Base-by-base conservation (phyloP, 805 yeast species). In the Starmerella potacharoeniae region DNA sequence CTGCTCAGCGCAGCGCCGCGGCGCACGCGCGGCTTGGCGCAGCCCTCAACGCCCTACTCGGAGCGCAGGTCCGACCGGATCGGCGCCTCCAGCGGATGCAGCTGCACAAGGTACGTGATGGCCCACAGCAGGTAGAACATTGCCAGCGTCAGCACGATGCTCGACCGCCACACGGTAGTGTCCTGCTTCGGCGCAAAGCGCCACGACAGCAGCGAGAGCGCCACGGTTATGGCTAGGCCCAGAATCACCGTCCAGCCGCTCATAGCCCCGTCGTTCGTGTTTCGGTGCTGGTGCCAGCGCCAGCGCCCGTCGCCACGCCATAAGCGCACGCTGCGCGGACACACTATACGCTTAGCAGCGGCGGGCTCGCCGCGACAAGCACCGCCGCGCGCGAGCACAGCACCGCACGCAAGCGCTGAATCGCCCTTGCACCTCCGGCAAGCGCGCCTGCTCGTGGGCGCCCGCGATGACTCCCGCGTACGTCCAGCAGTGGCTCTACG, bases 41-140 rank as follows among this genome's bases (percentile, higher is more conserved):
- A n/a, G n/a, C n/a, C 37, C 39, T 6, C 14, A 3, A 2, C n/a
- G 39, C 16, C 30, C 56, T 63, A 80, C 69, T 89, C 96, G 9
- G 95, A 95, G 72, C 96, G 82, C 68, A 89, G 72, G 66, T 90
- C 96, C 1, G 95, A 80, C 64, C 97, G 81, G 68, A 84, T 85
- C 43, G 97, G 97, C 44, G 80, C 88, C 56, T 87, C 95, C 65
- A 90, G 75, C 6, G 97, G 97, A 70, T 90, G 96, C 56, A 90
- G 74, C 68, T 90, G 97, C 37, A 74, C 77, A 61, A 89, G 74
- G 67, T 88, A 89, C 7, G 97, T 89, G 65, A 89, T 82, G 35
- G 96, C 97, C 95, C 95, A 86, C 90, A 86, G 83, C 66, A 86
- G 73, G 68, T 77, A 86, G 73, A 86, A 82, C 90, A 86, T 82